Evolutionary conservation across 2,329 filamentous ascomycete genomes (phyloP).

Genomic region (Pseudophaeomoniella oleicola): DNA sequence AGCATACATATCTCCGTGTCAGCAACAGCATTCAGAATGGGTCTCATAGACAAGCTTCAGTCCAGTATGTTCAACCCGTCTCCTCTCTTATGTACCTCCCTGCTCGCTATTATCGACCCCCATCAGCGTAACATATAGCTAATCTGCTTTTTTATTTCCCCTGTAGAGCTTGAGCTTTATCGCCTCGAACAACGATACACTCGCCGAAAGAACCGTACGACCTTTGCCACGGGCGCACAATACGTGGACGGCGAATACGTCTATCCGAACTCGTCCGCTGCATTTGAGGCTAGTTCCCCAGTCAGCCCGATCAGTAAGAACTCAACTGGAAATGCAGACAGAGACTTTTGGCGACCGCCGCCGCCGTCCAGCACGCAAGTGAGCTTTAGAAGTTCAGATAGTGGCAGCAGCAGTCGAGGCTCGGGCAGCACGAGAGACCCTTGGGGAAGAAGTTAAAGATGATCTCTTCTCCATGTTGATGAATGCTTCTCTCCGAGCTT

Average conservation of each 20-base stretch:
- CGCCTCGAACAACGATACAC: slow-evolving; percentile 93
- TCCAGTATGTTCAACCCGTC: slow-evolving; percentile 25
- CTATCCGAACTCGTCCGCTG: slow-evolving; percentile 42
- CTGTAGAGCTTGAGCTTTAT: slow-evolving; percentile 66
- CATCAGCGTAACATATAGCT: slow-evolving; percentile 1
- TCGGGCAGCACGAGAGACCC: background rate
- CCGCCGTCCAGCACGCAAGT: slow-evolving; percentile 23
- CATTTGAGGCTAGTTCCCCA: slow-evolving; percentile 5
- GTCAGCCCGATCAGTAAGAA: slow-evolving; percentile 5
- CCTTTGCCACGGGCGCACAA: slow-evolving; percentile 74
- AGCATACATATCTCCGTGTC: no score
- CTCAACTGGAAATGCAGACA: slow-evolving; percentile 1
- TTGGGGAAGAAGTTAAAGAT: background rate
- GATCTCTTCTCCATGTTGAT: no score
- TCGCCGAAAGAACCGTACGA: slow-evolving; percentile 74
- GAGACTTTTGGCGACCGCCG: slow-evolving; percentile 12
- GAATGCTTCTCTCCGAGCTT: no score
- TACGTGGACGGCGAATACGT: slow-evolving; percentile 96
- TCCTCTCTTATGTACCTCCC: background rate
- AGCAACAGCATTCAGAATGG: slow-evolving; percentile 32
- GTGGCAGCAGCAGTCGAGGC: slow-evolving; percentile 14
- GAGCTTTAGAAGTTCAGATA: no score
- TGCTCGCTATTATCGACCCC: background rate
- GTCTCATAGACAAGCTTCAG: slow-evolving; percentile 35
- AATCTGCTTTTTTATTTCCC: slow-evolving; percentile 4